Conservation (phyloP, 2,329 filamentous ascomycete genomes). For the Trichoderma sp. region DNA sequence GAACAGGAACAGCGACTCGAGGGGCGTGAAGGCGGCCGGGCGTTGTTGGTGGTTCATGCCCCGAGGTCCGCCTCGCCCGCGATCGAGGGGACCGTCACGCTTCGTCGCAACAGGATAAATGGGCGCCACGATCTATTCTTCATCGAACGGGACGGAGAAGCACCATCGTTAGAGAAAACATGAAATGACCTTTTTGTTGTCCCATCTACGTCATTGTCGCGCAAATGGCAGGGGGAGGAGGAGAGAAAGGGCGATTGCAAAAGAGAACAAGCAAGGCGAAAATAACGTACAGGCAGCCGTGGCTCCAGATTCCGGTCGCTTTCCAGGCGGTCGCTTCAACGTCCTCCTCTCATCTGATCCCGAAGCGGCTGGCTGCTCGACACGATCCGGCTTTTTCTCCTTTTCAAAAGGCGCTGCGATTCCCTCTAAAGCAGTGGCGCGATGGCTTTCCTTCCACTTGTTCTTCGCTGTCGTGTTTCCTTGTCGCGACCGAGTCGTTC, state of each 20-base stretch:
- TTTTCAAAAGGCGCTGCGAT: slow-evolving; percentile 30
- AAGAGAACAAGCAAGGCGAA: background rate
- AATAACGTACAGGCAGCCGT: slow-evolving; percentile 41
- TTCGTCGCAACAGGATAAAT: slow-evolving; percentile 54
- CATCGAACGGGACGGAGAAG: background rate
- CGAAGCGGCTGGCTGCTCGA: slow-evolving; percentile 31
- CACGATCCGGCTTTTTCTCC: slow-evolving; percentile 30
- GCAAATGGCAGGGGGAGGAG: slow-evolving; percentile 11
- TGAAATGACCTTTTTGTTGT: background rate
- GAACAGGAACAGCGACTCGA: slow-evolving; percentile 85
- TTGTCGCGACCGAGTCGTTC: slow-evolving; percentile 35
- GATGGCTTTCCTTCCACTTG: slow-evolving; percentile 16
- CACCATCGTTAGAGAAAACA: background rate
- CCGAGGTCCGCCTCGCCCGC: slow-evolving; percentile 57
- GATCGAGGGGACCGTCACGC: slow-evolving; percentile 57
- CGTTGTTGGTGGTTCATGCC: slow-evolving; percentile 55
- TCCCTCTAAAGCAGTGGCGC: slow-evolving; percentile 23
- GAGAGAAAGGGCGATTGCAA: slow-evolving; percentile 21
- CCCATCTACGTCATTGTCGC: slow-evolving; percentile 35
- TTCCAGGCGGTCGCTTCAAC: slow-evolving; percentile 33
- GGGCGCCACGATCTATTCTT: slow-evolving; percentile 54
- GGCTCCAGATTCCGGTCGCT: slow-evolving; percentile 36
- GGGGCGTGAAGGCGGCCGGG: slow-evolving; percentile 70
- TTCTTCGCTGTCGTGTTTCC: slow-evolving; percentile 31
- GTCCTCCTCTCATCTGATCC: slow-evolving; percentile 37